Percentiles rank a stretch among this genome's conserved stretches.
Evolutionary conservation across 2,329 filamentous ascomycete genomes (phyloP).

Genomic region (Claviceps spartinae): DNA sequence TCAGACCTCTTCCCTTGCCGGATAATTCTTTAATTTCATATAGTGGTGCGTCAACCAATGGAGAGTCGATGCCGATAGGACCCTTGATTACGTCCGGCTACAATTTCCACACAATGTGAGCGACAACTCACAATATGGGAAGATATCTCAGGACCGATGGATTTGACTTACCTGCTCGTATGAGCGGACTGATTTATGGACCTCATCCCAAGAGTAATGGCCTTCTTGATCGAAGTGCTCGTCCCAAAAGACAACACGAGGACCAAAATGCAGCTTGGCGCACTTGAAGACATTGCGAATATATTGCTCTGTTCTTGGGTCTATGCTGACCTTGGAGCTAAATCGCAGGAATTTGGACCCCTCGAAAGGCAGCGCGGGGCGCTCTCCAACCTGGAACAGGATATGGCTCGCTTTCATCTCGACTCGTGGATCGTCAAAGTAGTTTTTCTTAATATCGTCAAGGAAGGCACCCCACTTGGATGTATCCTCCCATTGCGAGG

Average conservation of each 20-base stretch:
- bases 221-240: not conserved
- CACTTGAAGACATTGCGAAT: not conserved
- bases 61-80: not conserved
- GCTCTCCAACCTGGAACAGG: conserved; percentile 1
- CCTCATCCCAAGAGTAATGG: not conserved
- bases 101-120: no score
- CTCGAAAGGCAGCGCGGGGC: not conserved
- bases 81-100: not conserved
- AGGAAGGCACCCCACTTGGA: not conserved
- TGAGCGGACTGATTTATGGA: not conserved
- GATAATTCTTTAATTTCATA: not conserved
- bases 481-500: not conserved
- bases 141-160: not conserved
- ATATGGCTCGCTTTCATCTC: not conserved
- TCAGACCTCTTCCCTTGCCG: not conserved
- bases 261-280: not conserved
- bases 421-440: not conserved
- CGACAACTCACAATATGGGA: not conserved
- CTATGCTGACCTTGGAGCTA: not conserved
- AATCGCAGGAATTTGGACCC: conserved; percentile 2
- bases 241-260: not conserved
- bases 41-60: not conserved
- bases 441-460: not conserved
- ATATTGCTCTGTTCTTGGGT: not conserved
- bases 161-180: not conserved